Evolutionary conservation across 108 stramenopile genomes (phyloP).

Genomic region (Cyclotella atomus): DNA sequence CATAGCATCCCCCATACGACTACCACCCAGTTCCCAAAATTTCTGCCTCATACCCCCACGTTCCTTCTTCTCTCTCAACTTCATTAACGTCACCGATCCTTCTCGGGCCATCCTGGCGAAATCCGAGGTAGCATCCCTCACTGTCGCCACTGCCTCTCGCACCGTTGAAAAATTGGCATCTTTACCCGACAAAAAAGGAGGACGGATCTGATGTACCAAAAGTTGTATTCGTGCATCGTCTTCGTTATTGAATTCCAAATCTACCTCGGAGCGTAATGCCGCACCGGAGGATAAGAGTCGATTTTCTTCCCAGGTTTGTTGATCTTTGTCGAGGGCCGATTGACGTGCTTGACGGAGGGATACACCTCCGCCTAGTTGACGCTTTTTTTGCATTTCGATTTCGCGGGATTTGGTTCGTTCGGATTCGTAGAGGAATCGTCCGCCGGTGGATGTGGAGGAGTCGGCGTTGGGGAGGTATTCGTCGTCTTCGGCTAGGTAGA

Average conservation of each 20-base stretch:
- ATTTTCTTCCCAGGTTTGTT: constrained; percentile 97
- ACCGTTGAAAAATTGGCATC: constrained; percentile 83
- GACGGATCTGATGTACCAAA: constrained; percentile 95
- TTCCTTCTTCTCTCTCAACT: constrained; percentile 86
- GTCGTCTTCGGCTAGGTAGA: constrained; percentile 92
- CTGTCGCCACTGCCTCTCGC: constrained; percentile 86
- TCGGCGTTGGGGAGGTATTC: constrained; percentile 56
- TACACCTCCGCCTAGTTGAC: constrained; percentile 35
- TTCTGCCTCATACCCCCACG: constrained; percentile 92
- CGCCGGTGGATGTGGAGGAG: constrained; percentile 45
- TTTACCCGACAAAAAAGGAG: constrained; percentile 93
- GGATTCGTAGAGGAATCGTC: constrained; percentile 86
- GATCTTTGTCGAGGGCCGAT: constrained; percentile 87
- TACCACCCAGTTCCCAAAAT: constrained; percentile 99
- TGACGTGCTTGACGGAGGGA: constrained; percentile 64
- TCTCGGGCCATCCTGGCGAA: constrained; percentile 93
- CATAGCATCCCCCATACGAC: constrained; percentile 93
- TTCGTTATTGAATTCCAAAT: constrained; percentile 75
- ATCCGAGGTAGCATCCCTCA: constrained; percentile 85
- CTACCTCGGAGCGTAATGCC: constrained; percentile 68
- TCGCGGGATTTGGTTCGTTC: constrained; percentile 80
- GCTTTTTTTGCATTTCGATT: constrained; percentile 79
- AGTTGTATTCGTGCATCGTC: constrained; percentile 78
- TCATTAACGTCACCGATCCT: constrained; percentile 81
- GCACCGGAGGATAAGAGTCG: constrained; percentile 90